These are phyloP conservation scores for Linaria vulgaris DNA, from an alignment of 257 asterid genomes.

Conservation along the genomic window DNA sequence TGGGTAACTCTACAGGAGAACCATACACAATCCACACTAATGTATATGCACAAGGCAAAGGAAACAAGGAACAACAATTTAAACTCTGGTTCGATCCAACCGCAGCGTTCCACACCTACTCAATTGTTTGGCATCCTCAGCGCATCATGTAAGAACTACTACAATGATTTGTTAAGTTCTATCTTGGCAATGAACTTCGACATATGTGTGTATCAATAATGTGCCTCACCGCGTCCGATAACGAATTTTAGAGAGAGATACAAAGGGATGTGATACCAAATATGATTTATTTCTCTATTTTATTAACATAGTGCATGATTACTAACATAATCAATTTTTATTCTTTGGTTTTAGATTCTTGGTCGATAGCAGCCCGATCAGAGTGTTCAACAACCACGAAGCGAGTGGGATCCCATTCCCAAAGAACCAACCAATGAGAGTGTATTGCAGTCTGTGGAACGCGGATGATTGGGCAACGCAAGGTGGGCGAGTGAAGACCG, in stretches of 20 bases:
- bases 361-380: conserved; percentile 44
- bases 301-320: too few relatives aligned
- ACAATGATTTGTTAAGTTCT: too few relatives aligned
- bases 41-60: conserved; percentile 36
- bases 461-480: conserved; percentile 59
- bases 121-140: conserved; percentile 36
- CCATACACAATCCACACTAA: conserved; percentile 42
- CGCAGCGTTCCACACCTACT: conserved; percentile 36
- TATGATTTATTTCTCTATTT: too few relatives aligned
- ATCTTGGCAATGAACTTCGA: too few relatives aligned
- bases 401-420: conserved; percentile 42
- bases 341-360: conserved; percentile 33
- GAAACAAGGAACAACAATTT: conserved; percentile 42
- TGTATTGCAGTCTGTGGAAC: conserved; percentile 53
- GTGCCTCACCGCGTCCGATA: not conserved
- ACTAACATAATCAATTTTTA: too few relatives aligned
- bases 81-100: conserved; percentile 42
- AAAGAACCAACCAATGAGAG: conserved; percentile 40
- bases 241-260: too few relatives aligned
- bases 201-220: too few relatives aligned
- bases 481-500: conserved; percentile 49
- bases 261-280: too few relatives aligned
- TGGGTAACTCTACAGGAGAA: conserved; percentile 33
- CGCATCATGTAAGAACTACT: conserved; percentile 32
- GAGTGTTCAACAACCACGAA: conserved; percentile 46